Percentiles rank a stretch among this genome's conserved stretches.
phyloP scores from a whole-genome alignment of 2,329 filamentous ascomycete species.

The Microcyclospora pomicola region DNA sequence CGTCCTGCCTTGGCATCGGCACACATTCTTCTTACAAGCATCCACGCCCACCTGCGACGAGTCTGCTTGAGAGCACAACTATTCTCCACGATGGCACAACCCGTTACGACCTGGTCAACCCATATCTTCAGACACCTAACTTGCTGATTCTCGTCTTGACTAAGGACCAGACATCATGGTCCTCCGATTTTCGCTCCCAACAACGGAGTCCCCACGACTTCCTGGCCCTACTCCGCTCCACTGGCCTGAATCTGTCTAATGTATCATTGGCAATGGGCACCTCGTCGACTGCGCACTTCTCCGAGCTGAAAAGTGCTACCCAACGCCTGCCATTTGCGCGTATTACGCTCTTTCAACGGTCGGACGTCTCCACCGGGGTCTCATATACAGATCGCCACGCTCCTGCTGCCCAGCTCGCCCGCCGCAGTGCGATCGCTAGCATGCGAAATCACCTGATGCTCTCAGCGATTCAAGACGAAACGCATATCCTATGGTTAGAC shows the following conservation, averaged over 20 bases:
- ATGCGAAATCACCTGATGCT: constrained; percentile 25
- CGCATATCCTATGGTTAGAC: constrained; percentile 25
- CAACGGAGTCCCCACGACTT: constrained; percentile 6
- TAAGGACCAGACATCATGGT: constrained; percentile 7
- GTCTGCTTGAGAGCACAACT: constrained; percentile 1
- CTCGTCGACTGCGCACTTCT: constrained; percentile 4
- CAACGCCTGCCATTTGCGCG: constrained; percentile 4
- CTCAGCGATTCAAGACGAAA: constrained; percentile 18
- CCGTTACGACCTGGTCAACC: constrained; percentile 2
- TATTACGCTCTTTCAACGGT: constrained; percentile 2
- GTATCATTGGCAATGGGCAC: constrained; percentile 7
- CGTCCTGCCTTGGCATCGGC: constrained; percentile 5
- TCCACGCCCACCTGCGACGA: background rate
- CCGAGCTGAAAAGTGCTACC: constrained; percentile 2
- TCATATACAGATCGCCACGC: constrained; percentile 7
- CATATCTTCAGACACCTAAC: constrained; percentile 1
- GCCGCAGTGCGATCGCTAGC: constrained; percentile 17
- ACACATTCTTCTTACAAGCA: constrained; percentile 1
- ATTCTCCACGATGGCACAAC: constrained; percentile 5
- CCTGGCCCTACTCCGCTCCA: constrained; percentile 6
- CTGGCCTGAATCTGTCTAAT: constrained; percentile 3
- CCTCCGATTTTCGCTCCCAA: constrained; percentile 9
- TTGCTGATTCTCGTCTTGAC: constrained; percentile 6
- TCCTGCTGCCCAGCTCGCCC: constrained; percentile 8
- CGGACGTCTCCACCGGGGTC: constrained; percentile 1